A percentile compares a stretch with the other conserved stretches of the same genome.
Evolutionary conservation across 352 stramenopile genomes (phyloP).

Genomic region (Phytophthora fragariaefolia): DNA sequence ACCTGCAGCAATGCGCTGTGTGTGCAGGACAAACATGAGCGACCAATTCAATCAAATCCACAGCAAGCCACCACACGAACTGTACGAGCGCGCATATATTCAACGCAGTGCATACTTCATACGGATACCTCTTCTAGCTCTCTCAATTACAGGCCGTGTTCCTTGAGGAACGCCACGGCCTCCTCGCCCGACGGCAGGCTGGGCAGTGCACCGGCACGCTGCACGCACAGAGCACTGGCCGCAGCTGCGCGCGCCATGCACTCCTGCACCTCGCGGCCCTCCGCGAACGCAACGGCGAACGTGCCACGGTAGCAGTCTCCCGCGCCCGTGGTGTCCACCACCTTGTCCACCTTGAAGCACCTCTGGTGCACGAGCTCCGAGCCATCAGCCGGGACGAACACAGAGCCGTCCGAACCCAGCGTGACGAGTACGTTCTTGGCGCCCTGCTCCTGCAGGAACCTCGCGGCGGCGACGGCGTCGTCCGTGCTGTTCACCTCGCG

Average conservation of each 20-base stretch:
- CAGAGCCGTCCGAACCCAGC: conserved; percentile 65
- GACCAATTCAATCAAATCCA: too few species aligned
- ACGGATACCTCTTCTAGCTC: conserved; percentile 1
- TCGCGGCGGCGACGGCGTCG: conserved; percentile 62
- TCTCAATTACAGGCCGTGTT: conserved; percentile 18
- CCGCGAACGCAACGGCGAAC: conserved; percentile 67
- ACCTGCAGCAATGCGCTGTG: too few species aligned
- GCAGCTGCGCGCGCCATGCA: conserved; percentile 63
- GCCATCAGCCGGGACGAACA: conserved; percentile 61
- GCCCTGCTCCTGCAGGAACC: conserved; percentile 54
- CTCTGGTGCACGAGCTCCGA: conserved; percentile 49
- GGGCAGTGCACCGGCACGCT: conserved; percentile 64
- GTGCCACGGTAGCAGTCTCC: conserved; percentile 81
- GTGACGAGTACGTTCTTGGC: conserved; percentile 72
- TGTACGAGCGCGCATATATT: conserved; percentile 5
- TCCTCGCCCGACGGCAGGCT: conserved; percentile 64
- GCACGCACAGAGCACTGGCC: conserved; percentile 73
- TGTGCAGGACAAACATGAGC: too few species aligned
- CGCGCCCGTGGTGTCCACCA: conserved; percentile 83
- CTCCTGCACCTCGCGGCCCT: conserved; percentile 53
- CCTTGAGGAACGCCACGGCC: conserved; percentile 42
- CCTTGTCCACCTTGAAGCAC: conserved; percentile 59
- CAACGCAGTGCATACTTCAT: conserved; percentile 9
- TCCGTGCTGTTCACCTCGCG: conserved; percentile 46
- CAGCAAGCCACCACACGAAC: too few species aligned